Evolutionary conservation across 2,329 filamentous ascomycete genomes (phyloP), one percentile per base, ranked within the genome.

Genomic region (Magnaporthiopsis incrustans): DNA sequence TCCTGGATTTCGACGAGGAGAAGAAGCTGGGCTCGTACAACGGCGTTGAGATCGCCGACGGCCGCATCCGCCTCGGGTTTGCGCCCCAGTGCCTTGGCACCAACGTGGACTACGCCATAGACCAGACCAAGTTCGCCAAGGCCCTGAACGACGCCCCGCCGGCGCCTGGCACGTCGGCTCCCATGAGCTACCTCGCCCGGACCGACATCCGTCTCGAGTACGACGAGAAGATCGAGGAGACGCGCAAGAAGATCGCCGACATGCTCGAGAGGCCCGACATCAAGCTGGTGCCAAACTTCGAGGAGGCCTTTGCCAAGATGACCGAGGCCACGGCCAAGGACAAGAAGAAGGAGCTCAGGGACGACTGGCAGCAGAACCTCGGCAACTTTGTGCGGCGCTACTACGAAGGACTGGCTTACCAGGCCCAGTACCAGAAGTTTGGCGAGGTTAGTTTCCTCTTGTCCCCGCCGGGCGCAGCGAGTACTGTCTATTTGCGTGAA

Each of bases 21-120:
- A 63, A 61, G 62, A 72, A 69, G 59, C 75, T 79, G 67, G 70
- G 69, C 11, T 83, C 82, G 71, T 77, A 76, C 68, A 80, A 81
- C 61, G 27, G 58, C 30, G 71, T 66, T 65, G 76, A 77, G 62
- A 72, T 85, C 59, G 69, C 72, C 1, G 76, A 79, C 5, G 80
- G 81, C 59, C 73, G 76, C 66, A 77, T 85, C 10, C 73, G 77
- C 64, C 74, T 85, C n/a, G 69, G 83, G 57, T 85, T 84, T 71
- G 67, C 72, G 22, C 72, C 75, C 32, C 68, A 70, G 5, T 67
- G 72, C 61, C 75, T 85, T 0, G 82, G 79, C 59, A 72, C 69
- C 68, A 85, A 85, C 73, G 74, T 77, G 65, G 68, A 71, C 69
- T 67, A 78, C 59, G 76, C 77, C 63, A 66, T 78, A 25, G 68